These are phyloP conservation scores for Ustilago curta DNA, from an alignment of 1,284 basidiomycete genomes.

Conservation along the genomic window DNA sequence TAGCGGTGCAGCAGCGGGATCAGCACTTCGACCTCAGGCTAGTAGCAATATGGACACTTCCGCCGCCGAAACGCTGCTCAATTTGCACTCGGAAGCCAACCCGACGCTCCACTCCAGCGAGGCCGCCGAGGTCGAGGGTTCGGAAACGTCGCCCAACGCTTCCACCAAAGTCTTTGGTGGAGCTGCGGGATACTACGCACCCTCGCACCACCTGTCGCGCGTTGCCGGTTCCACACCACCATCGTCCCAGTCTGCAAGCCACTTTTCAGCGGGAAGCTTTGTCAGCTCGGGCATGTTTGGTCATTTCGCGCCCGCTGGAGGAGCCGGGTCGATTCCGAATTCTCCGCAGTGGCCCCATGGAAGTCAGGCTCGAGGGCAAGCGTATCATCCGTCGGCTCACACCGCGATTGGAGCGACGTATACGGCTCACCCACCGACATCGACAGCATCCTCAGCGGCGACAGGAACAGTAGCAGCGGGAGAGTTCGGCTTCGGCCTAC, in stretches of 20 bases:
- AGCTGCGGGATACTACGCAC: conserved; percentile 11
- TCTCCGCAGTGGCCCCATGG: conserved; percentile 19
- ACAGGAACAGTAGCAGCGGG: background rate
- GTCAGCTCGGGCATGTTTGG: conserved; percentile 49
- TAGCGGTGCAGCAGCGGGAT: background rate
- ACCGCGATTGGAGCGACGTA: background rate
- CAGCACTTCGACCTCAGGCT: conserved; percentile 8
- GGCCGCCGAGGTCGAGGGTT: background rate
- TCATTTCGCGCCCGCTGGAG: conserved; percentile 21
- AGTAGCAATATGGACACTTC: conserved; percentile 31
- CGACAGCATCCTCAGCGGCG: background rate
- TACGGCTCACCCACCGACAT: background rate
- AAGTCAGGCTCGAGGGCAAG: background rate
- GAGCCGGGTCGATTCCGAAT: conserved; percentile 14
- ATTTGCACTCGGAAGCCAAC: conserved; percentile 36
- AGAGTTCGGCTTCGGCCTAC: conserved; percentile 20
- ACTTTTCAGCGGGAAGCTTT: conserved; percentile 38
- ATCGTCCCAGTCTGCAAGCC: background rate
- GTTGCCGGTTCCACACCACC: background rate
- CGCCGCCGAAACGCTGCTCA: conserved; percentile 45
- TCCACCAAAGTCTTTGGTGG: conserved; percentile 2
- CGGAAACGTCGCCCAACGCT: conserved; percentile 12
- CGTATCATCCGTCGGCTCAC: conserved; percentile 13
- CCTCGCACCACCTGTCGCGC: conserved; percentile 9
- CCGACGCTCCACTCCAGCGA: background rate